phyloP scores from a whole-genome alignment of 306 rosid species.

The Begonia masoniana region DNA sequence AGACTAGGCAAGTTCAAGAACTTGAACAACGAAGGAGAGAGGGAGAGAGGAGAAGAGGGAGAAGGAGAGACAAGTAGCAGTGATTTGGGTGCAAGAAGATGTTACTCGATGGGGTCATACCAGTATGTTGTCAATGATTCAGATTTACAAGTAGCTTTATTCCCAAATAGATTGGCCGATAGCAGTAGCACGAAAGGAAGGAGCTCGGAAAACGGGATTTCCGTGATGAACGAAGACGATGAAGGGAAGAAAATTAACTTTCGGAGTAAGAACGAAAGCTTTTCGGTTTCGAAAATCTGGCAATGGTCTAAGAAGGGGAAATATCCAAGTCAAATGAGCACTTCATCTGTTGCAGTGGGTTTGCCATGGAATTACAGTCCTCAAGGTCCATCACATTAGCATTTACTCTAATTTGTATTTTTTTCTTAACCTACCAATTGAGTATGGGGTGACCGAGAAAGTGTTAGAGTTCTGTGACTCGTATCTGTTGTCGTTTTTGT shows the following conservation, averaged over 20 bases:
- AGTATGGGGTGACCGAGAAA: too few relatives aligned
- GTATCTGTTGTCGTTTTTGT: too few relatives aligned
- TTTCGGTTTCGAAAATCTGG: constrained; percentile 92
- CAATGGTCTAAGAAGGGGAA: constrained; percentile 60
- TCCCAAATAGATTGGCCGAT: not conserved
- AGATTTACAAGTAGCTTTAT: constrained; percentile 31
- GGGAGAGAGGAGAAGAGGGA: constrained; percentile 18
- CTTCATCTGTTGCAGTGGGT: not conserved
- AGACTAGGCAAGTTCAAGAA: constrained; percentile 74
- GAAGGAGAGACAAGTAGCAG: constrained; percentile 15
- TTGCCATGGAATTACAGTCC: not conserved
- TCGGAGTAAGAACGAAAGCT: constrained; percentile 54
- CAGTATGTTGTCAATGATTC: constrained; percentile 57
- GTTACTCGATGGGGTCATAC: constrained; percentile 86
- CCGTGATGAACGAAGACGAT: constrained; percentile 20
- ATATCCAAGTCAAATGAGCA: constrained; percentile 8
- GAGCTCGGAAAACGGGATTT: constrained; percentile 1
- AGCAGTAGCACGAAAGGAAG: constrained; percentile 10
- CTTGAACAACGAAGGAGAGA: constrained; percentile 10
- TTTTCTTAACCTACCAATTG: too few relatives aligned
- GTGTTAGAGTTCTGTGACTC: too few relatives aligned
- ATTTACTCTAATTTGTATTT: too few relatives aligned
- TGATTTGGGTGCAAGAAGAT: constrained; percentile 55
- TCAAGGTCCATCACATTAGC: not conserved
- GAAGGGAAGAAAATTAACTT: constrained; percentile 50